Conservation (phyloP, 2,329 filamentous ascomycete species). For the Penicillium sp. region DNA sequence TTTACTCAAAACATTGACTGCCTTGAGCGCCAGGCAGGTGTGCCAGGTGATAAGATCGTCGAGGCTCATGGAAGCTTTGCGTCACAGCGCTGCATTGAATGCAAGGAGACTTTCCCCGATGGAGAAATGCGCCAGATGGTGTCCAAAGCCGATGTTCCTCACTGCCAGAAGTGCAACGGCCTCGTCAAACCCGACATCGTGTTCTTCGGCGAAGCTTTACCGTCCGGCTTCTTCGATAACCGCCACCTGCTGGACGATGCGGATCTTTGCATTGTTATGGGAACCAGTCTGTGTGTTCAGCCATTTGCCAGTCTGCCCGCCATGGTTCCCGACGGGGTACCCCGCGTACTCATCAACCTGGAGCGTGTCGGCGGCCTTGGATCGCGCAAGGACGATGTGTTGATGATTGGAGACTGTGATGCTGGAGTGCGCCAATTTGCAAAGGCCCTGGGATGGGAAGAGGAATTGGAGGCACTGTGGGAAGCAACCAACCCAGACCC, state of each 20-base stretch:
- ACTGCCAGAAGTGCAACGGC: conserved; percentile 69
- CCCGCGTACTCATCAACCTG: conserved; percentile 82
- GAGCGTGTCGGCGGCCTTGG: conserved; percentile 80
- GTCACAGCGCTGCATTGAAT: conserved; percentile 86
- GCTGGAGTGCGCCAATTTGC: conserved; percentile 75
- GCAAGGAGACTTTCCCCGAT: conserved; percentile 68
- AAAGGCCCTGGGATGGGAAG: conserved; percentile 75
- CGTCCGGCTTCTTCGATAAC: conserved; percentile 63
- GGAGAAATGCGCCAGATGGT: conserved; percentile 72
- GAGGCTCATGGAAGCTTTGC: conserved; percentile 97
- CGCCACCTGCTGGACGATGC: conserved; percentile 58
- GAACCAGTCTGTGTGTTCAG: conserved; percentile 82
- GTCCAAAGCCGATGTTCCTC: conserved; percentile 65
- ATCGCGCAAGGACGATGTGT: conserved; percentile 74
- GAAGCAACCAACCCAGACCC: conserved; percentile 62
- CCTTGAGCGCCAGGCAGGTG: conserved; percentile 81
- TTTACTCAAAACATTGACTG: conserved; percentile 99
- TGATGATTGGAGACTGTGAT: conserved; percentile 81
- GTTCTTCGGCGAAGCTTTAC: conserved; percentile 81
- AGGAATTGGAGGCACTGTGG: conserved; percentile 80
- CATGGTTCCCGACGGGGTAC: conserved; percentile 60
- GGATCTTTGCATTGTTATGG: conserved; percentile 80
- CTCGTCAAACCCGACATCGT: conserved; percentile 93
- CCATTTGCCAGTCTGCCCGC: conserved; percentile 82
- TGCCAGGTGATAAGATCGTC: conserved; percentile 76